phyloP scores from a whole-genome alignment of 495 filamentous ascomycete genomes.

The Penicillium soppii region DNA sequence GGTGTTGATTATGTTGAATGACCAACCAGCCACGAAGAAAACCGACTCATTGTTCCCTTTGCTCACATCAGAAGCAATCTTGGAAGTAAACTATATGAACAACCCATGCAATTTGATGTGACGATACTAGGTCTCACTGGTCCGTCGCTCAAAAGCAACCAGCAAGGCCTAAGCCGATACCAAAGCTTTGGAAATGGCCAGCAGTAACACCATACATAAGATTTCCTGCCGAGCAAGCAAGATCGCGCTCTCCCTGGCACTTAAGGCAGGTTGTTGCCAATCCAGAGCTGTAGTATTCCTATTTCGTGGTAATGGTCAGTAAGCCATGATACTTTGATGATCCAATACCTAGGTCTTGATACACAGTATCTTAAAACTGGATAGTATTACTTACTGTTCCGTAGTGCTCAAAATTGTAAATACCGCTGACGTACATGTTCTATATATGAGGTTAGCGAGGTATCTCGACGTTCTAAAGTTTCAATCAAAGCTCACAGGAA shows the following conservation, averaged over 20 bases:
- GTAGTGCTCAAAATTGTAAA: slow-evolving; percentile 30
- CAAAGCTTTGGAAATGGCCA: slow-evolving; percentile 34
- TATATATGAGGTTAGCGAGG: slow-evolving; percentile 11
- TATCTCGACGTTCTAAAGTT: background rate
- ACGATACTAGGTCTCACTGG: too few species aligned
- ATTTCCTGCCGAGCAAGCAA: slow-evolving; percentile 34
- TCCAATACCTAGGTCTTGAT: too few species aligned
- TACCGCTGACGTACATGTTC: slow-evolving; percentile 32
- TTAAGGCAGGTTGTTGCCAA: slow-evolving; percentile 13
- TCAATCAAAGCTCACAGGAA: slow-evolving; percentile 21
- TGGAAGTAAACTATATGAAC: too few species aligned
- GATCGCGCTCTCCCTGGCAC: slow-evolving; percentile 31
- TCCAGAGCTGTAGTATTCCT: slow-evolving; percentile 37
- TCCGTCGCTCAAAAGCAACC: too few species aligned
- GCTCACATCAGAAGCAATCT: too few species aligned
- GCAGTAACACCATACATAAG: slow-evolving; percentile 24
- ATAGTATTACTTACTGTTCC: slow-evolving; percentile 24
- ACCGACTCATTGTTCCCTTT: too few species aligned
- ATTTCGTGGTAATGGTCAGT: background rate
- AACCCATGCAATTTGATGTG: too few species aligned
- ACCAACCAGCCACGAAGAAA: background rate
- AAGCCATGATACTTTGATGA: background rate
- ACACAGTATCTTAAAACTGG: background rate
- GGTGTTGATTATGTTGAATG: slow-evolving; percentile 13
- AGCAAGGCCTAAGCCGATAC: slow-evolving; percentile 22